Evolutionary conservation across 2,329 filamentous ascomycete species (phyloP), one percentile per base, ranked within the genome.

Genomic region (Fusarium secorum): DNA sequence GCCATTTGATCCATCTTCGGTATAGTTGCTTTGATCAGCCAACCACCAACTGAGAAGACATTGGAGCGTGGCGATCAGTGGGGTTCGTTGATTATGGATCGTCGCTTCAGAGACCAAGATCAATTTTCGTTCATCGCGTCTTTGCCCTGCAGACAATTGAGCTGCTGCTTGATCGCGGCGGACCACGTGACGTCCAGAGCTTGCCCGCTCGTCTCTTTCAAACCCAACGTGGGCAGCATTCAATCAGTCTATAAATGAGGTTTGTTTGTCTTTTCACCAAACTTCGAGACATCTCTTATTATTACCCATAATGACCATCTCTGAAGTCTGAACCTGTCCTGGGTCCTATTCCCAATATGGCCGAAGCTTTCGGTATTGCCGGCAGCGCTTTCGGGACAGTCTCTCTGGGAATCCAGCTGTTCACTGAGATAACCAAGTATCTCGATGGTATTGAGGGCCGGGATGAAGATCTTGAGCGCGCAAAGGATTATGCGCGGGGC

Each of bases 251-350:
- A 9, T 6, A 44, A 18, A 5, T 4, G 22, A 4, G 7, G 7
- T 0, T 7, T 0, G 5, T 26, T 6, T 26, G 0, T 7, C 5
- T 20, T 1, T 44, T 20, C 22, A 20, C 1, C 17, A 14, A 26
- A 7, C 0, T 6, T 8, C 17, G 7, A 26, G 5, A 44, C 0
- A 4, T 14, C 2, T 26, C 17, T 20, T 0, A 4, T 0, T 7
- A 5, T 20, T 20, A 3, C 24, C 41, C 22, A 0, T 13, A 4
- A 2, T 8, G 2, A 2, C 5, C 7, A 9, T 20, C 11, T 9
- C 22, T 0, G 4, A 22, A 22, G 7, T 9, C 22, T 0, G 4
- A 22, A 22, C 3, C 11, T 41, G 6, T 22, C 0, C 4, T 17
- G 10, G 9, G 4, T 26, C 17, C 3, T 7, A 7, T 26, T 4